A percentile compares a stretch with the other conserved stretches of the same genome.
These are phyloP conservation scores for Castanea crenata DNA, from an alignment of 306 rosid genomes.

Conservation along the genomic window DNA sequence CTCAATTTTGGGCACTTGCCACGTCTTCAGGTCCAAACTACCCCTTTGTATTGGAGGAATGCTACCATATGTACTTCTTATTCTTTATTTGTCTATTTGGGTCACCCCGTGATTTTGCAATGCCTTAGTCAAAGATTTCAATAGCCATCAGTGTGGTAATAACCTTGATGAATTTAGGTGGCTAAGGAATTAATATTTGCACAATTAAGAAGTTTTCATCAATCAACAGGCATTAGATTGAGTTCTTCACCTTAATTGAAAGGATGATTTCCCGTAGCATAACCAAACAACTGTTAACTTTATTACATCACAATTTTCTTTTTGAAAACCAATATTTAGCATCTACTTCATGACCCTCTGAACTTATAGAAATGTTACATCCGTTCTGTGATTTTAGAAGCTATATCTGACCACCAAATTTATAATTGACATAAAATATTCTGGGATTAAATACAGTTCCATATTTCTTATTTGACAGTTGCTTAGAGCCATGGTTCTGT, in stretches of 20 bases:
- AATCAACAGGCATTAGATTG: background rate
- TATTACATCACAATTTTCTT: background rate
- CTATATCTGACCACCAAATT: background rate
- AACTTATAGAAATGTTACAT: background rate
- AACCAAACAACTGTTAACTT: background rate
- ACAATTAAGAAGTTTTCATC: background rate
- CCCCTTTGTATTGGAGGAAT: slow-evolving; percentile 2
- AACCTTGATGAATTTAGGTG: background rate
- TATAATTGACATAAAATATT: background rate
- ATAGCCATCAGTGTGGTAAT: background rate
- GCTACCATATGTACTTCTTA: slow-evolving; percentile 2
- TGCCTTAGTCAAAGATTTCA: background rate
- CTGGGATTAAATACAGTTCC: background rate
- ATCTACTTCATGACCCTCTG: background rate
- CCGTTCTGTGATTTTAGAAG: background rate
- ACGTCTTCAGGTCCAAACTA: slow-evolving; percentile 77
- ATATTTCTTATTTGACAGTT: background rate
- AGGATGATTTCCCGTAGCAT: background rate
- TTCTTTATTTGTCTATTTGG: slow-evolving; percentile 12
- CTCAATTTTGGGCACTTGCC: slow-evolving; percentile 86
- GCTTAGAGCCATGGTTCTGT: background rate
- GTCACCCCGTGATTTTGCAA: slow-evolving; percentile 2
- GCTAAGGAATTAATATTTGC: background rate
- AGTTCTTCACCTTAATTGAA: background rate
- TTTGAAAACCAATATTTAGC: background rate